Percentiles rank a stretch among this genome's conserved stretches.
These are phyloP conservation scores for Scedosporium boydii DNA, from an alignment of 2,329 filamentous ascomycete genomes.

Conservation along the genomic window DNA sequence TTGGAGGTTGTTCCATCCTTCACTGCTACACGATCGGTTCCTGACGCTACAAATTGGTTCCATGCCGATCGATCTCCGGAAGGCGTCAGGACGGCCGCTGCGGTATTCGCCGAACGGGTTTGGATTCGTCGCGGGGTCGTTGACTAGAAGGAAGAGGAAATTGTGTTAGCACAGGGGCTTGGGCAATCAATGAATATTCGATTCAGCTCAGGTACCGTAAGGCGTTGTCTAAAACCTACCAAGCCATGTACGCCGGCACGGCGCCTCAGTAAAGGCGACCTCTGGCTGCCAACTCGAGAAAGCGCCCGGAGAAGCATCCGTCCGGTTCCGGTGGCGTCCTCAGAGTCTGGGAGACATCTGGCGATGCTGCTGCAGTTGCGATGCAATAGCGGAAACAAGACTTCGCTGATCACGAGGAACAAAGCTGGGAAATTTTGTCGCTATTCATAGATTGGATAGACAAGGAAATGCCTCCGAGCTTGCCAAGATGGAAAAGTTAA, in stretches of 20 bases:
- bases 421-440: no score
- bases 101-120: constrained; percentile 1
- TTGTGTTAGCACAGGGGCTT: neutral
- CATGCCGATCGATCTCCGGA: neutral
- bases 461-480: neutral
- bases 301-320: constrained; percentile 5
- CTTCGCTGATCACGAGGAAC: no score
- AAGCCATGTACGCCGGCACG: neutral
- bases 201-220: no score
- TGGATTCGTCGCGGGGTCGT: neutral
- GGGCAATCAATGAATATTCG: no score
- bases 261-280: neutral
- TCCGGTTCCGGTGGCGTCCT: neutral
- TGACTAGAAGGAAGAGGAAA: neutral
- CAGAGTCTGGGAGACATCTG: neutral
- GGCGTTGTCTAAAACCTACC: neutral
- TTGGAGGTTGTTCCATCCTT: no score
- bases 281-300: neutral
- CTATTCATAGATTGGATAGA: no score
- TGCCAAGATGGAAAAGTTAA: neutral
- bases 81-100: neutral
- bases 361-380: neutral
- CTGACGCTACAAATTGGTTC: neutral
- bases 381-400: neutral
- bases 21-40: neutral